Conservation (phyloP, 1,139 yeast genomes). For the Kazachstania sp. region DNA sequence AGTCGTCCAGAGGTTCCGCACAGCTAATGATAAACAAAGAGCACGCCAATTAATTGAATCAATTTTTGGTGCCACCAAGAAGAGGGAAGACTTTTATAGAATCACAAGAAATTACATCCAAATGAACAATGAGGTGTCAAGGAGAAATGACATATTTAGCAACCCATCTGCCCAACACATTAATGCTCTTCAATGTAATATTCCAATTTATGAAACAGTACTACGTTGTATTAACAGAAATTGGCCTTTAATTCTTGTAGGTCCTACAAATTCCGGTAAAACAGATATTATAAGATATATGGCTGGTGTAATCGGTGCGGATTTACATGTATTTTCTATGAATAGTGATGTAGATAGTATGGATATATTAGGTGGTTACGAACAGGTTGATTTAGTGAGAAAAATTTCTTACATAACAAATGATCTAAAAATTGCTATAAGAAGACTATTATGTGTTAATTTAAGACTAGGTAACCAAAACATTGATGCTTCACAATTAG, state of each 20-base stretch:
- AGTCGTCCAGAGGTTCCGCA: slow-evolving; percentile 70
- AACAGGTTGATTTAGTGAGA: slow-evolving; percentile 75
- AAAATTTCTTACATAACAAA: slow-evolving; percentile 39
- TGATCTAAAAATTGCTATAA: slow-evolving; percentile 33
- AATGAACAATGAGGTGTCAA: slow-evolving; percentile 49
- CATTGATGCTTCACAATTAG: slow-evolving; percentile 18
- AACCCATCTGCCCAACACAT: slow-evolving; percentile 37
- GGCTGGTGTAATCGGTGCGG: slow-evolving; percentile 62
- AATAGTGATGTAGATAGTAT: slow-evolving; percentile 92
- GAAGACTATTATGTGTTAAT: slow-evolving; percentile 36
- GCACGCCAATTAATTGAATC: slow-evolving; percentile 46
- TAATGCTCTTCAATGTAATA: slow-evolving; percentile 59
- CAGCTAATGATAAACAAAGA: slow-evolving; percentile 43
- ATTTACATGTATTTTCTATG: slow-evolving; percentile 81
- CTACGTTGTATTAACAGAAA: slow-evolving; percentile 61
- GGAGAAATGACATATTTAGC: slow-evolving; percentile 39
- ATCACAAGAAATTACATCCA: slow-evolving; percentile 48
- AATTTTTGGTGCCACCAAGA: slow-evolving; percentile 42
- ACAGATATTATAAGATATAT: slow-evolving; percentile 64
- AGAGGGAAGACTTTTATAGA: slow-evolving; percentile 40
- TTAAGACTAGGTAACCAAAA: slow-evolving; percentile 23
- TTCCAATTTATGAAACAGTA: slow-evolving; percentile 55
- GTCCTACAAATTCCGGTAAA: slow-evolving; percentile 84
- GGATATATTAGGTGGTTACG: slow-evolving; percentile 96
- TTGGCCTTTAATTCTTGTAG: slow-evolving; percentile 80